These are phyloP conservation scores for Massarina eburnea DNA, from an alignment of 2,329 filamentous ascomycete genomes.

Conservation along the genomic window DNA sequence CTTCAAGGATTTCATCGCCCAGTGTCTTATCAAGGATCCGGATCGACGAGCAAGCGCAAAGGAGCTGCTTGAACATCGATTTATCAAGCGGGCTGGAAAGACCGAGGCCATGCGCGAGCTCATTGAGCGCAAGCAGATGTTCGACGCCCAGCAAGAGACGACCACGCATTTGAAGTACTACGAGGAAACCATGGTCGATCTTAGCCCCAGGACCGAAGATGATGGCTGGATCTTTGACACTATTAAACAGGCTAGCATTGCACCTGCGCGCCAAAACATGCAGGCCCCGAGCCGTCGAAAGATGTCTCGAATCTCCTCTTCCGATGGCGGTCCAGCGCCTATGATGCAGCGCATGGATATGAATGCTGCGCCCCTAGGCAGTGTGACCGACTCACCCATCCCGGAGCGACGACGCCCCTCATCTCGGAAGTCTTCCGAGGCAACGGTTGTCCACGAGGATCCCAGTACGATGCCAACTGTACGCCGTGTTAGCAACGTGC, in stretches of 20 bases:
- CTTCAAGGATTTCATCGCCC: constrained; percentile 90
- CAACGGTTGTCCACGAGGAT: constrained; percentile 40
- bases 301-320: constrained; percentile 49
- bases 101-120: constrained; percentile 86
- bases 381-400: constrained; percentile 39
- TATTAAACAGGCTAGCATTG: constrained; percentile 70
- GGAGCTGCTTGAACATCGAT: constrained; percentile 84
- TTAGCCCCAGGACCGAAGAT: constrained; percentile 67
- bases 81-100: constrained; percentile 84
- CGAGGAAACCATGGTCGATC: constrained; percentile 82
- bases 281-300: constrained; percentile 46
- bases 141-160: constrained; percentile 70
- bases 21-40: constrained; percentile 90
- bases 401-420: constrained; percentile 30
- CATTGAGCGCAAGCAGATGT: constrained; percentile 79
- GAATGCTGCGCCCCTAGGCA: constrained; percentile 46
- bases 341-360: constrained; percentile 48
- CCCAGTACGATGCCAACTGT: constrained; percentile 46
- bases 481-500: constrained; percentile 44
- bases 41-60: constrained; percentile 81
- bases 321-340: constrained; percentile 34
- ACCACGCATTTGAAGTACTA: constrained; percentile 79
- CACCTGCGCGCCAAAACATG: constrained; percentile 51
- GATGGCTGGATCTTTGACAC: constrained; percentile 98
- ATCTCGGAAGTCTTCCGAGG: constrained; percentile 41